A percentile compares a stretch with the other conserved stretches of the same genome.
phyloP scores from a whole-genome alignment of 257 asterid genomes.

The Solanum bulbocastanum region DNA sequence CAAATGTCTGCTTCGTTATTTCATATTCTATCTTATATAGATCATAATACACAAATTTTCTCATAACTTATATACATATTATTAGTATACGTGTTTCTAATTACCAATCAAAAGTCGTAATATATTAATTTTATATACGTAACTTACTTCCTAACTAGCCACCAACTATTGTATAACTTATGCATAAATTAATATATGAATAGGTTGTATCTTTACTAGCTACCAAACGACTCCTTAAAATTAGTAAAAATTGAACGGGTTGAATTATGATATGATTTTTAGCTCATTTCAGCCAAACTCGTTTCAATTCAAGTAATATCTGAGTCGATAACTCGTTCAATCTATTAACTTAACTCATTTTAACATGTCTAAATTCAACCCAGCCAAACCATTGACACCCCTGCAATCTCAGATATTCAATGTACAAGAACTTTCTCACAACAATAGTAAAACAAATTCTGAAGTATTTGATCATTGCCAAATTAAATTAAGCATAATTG shows the following conservation, averaged over 20 bases:
- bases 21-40: too few relatives aligned
- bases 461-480: neutral
- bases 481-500: neutral
- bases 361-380: neutral
- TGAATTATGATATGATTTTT: neutral
- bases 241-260: neutral
- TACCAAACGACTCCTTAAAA: neutral
- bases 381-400: neutral
- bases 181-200: neutral
- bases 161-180: neutral
- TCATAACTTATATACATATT: too few relatives aligned
- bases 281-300: neutral
- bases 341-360: neutral
- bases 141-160: neutral
- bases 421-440: neutral
- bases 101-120: neutral
- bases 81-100: too few relatives aligned
- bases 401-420: neutral
- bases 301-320: neutral
- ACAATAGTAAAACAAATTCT: neutral
- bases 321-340: neutral
- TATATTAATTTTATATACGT: neutral
- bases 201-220: neutral
- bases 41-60: too few relatives aligned
- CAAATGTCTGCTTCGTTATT: too few relatives aligned